Base-by-base conservation (phyloP, 441 rosid genomes). In the Theobroma grandiflorum region DNA sequence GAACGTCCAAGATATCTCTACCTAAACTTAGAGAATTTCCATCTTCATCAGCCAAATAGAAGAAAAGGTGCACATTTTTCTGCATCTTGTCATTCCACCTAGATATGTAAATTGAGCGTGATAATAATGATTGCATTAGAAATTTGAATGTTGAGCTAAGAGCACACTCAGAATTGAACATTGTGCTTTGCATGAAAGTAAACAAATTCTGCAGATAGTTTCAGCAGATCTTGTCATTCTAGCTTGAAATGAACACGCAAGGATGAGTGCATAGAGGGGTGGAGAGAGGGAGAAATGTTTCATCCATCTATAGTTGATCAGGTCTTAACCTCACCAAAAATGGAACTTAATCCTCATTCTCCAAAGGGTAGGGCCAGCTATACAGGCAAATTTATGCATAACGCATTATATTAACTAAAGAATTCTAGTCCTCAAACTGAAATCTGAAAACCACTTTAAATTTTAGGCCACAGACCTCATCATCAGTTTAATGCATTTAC, bases 11-110 rank as follows among this genome's bases (percentile, higher is more conserved):
- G 74, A 9, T 78, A 75, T 90, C 88, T 26, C 72, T 85, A 76
- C 85, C 87, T 87, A 95, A 82, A 82, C 82, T 92, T 68, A 94
- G 84, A 84, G 87, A 81, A 88, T 82, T 90, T 75, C 95, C 97
- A 80, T 89, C 94, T 88, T 97, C 99, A 86, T 97, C 95, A 58
- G 95, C 98, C 87, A 97, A 79, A 86, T 95, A 97, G 88, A 97
- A 97, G 86, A 94, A 97, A 68, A 95, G 89, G 82, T 95, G 97
- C 40, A 85, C 94, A 64, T 71, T 88, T 85, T 87, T 89, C 91
- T 76, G 83, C 83, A 85, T 85, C 80, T 88, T 91, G 40, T 85
- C 87, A 82, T 79, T 86, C 88, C 67, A 69, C 79, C 83, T 86
- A 75, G 86, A 84, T 77, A 89, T 86, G 84, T 74, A 22, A 79